phyloP scores from a whole-genome alignment of 164 flowering plant genomes.

The Kalanchoe fedtschenkoi region DNA sequence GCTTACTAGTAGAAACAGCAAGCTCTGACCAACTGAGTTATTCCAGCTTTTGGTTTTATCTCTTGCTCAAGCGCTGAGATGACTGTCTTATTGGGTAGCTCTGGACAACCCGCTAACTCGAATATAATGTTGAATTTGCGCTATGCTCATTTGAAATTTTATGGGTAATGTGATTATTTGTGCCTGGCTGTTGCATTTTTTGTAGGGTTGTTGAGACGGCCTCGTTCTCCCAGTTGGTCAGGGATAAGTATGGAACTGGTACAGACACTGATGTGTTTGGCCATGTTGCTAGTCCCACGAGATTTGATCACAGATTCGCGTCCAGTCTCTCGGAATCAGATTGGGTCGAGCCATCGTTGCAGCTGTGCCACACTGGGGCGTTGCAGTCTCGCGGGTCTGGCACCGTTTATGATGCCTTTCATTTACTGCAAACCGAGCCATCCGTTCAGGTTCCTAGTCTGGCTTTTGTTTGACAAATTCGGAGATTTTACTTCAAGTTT shows the following conservation, averaged over 20 bases:
- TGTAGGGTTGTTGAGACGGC: conserved; percentile 1
- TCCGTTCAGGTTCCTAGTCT: not conserved
- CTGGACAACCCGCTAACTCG: too few relatives aligned
- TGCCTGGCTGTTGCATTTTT: not conserved
- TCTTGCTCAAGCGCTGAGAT: too few relatives aligned
- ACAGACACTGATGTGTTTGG: not conserved
- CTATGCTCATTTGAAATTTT: too few relatives aligned
- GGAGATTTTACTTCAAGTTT: not conserved
- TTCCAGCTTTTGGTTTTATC: too few relatives aligned
- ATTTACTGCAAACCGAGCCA: conserved; percentile 2
- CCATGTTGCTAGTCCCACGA: not conserved
- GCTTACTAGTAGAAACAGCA: too few relatives aligned
- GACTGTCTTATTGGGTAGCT: too few relatives aligned
- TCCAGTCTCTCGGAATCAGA: not conserved
- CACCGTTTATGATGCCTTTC: conserved; percentile 1
- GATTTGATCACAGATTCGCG: not conserved
- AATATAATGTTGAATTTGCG: too few relatives aligned
- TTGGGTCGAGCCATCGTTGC: conserved; percentile 1
- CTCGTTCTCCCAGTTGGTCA: not conserved
- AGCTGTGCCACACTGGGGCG: not conserved
- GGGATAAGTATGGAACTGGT: conserved; percentile 1
- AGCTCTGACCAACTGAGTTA: too few relatives aligned
- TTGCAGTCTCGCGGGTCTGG: not conserved
- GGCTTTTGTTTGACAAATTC: not conserved
- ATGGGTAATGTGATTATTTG: too few relatives aligned